A percentile compares a stretch with the other conserved stretches of the same genome.
phyloP scores from a whole-genome alignment of 768 basidiomycete genomes.

The Boletales sp. region DNA sequence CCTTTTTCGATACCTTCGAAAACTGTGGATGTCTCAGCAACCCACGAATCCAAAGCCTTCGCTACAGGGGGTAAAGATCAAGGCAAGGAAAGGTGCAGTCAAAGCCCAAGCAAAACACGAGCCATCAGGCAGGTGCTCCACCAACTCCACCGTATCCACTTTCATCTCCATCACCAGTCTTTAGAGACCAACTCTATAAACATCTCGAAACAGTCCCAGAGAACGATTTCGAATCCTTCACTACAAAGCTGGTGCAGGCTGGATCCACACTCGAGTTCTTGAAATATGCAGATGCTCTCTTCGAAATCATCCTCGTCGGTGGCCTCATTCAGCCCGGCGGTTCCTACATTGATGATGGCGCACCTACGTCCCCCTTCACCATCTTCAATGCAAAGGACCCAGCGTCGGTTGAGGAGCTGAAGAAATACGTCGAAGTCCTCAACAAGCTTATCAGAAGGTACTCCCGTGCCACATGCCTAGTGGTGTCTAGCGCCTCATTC shows the following conservation, averaged over 20 bases:
- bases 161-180: constrained; percentile 49
- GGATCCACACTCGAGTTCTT: constrained; percentile 91
- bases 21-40: constrained; percentile 92
- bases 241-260: constrained; percentile 84
- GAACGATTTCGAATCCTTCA: constrained; percentile 78
- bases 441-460: constrained; percentile 95
- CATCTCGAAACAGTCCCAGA: constrained; percentile 79
- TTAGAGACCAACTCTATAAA: constrained; percentile 91
- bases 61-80: constrained; percentile 89
- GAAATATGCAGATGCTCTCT: constrained; percentile 96
- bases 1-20: constrained; percentile 34
- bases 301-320: constrained; percentile 94
- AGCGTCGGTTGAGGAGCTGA: constrained; percentile 79
- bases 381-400: constrained; percentile 80
- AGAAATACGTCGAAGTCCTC: constrained; percentile 90
- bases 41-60: constrained; percentile 80
- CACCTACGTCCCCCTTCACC: constrained; percentile 84
- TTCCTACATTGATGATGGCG: constrained; percentile 82
- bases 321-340: constrained; percentile 97
- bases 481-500: not conserved
- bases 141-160: not conserved
- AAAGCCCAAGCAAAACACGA: constrained; percentile 95
- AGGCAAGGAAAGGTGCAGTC: constrained; percentile 88
- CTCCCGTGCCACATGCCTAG: constrained; percentile 11
- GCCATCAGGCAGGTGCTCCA: constrained; percentile 52